Percentiles rank a stretch among this genome's conserved stretches.
Evolutionary conservation across 2,329 filamentous ascomycete genomes (phyloP).

Genomic region (Colletotrichum agaves): DNA sequence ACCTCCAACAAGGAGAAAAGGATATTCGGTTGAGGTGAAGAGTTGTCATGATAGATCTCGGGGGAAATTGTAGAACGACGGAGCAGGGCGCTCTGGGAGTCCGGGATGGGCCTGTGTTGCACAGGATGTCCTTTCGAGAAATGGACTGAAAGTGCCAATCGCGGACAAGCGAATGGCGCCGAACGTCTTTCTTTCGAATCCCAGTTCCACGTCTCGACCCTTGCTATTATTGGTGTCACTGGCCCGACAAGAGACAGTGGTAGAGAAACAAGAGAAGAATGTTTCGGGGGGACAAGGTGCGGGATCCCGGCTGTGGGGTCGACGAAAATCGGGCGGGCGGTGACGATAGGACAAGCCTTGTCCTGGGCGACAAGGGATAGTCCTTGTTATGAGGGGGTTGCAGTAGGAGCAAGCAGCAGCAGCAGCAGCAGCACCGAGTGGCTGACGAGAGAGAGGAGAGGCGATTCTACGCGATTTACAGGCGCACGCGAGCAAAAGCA

Average conservation of each 20-base stretch:
- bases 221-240: constrained; percentile 9
- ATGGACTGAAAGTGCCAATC: constrained; percentile 23
- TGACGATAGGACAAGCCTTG: constrained; percentile 32
- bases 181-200: constrained; percentile 6
- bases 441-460: constrained; percentile 21
- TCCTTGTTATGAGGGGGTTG: constrained; percentile 23
- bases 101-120: constrained; percentile 13
- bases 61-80: constrained; percentile 10
- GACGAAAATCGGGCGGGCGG: constrained; percentile 36
- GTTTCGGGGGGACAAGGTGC: constrained; percentile 31
- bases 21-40: constrained; percentile 48
- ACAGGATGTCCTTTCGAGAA: constrained; percentile 10
- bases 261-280: constrained; percentile 22
- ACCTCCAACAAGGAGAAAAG: constrained; percentile 54
- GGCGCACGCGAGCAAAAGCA: constrained; percentile 32
- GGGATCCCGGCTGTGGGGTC: constrained; percentile 34
- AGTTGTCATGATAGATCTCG: constrained; percentile 52
- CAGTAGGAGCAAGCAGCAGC: neutral
- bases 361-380: constrained; percentile 29
- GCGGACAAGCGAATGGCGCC: constrained; percentile 2
- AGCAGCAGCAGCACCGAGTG: constrained; percentile 22
- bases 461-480: constrained; percentile 6
- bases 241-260: constrained; percentile 18
- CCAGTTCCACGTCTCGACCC: constrained; percentile 19
- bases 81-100: constrained; percentile 12